Evolutionary conservation across 2,329 filamentous ascomycete genomes (phyloP), one percentile per base, ranked within the genome.

Genomic region (Teratosphaeriaceae sp.): DNA sequence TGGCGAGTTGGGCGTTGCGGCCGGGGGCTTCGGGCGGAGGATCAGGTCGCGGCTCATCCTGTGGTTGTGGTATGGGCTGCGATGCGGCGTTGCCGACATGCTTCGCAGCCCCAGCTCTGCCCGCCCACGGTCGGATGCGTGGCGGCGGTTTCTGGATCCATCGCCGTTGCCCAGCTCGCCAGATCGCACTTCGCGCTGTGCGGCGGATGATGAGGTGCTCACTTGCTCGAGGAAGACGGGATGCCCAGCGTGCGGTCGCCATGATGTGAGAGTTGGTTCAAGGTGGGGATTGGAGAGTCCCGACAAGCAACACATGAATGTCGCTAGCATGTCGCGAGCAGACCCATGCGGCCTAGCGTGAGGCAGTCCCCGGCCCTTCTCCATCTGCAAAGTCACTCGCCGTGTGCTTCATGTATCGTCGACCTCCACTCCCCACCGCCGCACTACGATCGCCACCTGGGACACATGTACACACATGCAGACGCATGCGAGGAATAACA

Each of bases 1-100:
- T 66, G 18, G 71, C 64, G 36, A 68, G 64, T 45, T 72, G 63
- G 11, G 64, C 48, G 37, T 57, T 59, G 15, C 48, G 47, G 16
- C 54, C 53, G 9, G n/a, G 63, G 13, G 8, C 22, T 37, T 47
- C n/a, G n/a, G n/a, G n/a, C n/a, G n/a, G n/a, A n/a, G n/a, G n/a
- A n/a, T n/a, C n/a, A n/a, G n/a, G 46, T 31, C 42, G 47, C 22
- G 45, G 15, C 30, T 33, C 42, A 23, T 41, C 29, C 39, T 37
- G 37, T 33, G 47, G 18, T 12, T 42, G 38, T 19, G 40, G 47
- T 15, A 42, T 29, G 12, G 29, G 34, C 19, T 50, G 37, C 5
- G 35, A 5, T 4, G 29, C 27, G 16, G 22, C 37, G 7, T 45
- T 35, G 26, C 41, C 38, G 24, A 12, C 33, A 9, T 44, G 23